Percentiles rank a stretch among this genome's conserved stretches.
Conservation (phyloP, 768 basidiomycete genomes). For the Termitomyces sp. region DNA sequence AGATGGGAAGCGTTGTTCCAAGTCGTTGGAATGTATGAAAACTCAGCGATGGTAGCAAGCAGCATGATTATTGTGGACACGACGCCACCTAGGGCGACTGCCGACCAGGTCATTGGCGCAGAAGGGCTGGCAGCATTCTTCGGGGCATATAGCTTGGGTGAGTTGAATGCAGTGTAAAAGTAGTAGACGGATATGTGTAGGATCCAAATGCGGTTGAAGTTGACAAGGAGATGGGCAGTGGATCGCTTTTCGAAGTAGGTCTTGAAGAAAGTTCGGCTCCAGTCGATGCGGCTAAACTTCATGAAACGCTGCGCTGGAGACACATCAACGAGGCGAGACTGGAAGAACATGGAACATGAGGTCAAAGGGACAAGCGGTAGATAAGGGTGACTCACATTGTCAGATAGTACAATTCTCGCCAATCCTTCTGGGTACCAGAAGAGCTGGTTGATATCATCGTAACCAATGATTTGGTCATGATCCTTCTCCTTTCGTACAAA, state of each 20-base stretch:
- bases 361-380: background rate
- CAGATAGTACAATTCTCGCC: slow-evolving; percentile 82
- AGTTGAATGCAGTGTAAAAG: slow-evolving; percentile 98
- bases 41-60: slow-evolving; percentile 87
- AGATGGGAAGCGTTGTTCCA: slow-evolving; percentile 99
- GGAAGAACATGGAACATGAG: slow-evolving; percentile 6
- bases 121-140: slow-evolving; percentile 60
- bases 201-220: slow-evolving; percentile 99
- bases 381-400: slow-evolving; percentile 56
- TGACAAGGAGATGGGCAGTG: slow-evolving; percentile 87
- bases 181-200: slow-evolving; percentile 90
- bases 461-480: slow-evolving; percentile 95
- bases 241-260: slow-evolving; percentile 98
- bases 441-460: slow-evolving; percentile 98
- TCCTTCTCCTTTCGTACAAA: slow-evolving; percentile 93
- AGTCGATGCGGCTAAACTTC: slow-evolving; percentile 88
- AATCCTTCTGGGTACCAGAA: slow-evolving; percentile 99
- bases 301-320: slow-evolving; percentile 90
- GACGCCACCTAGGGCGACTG: slow-evolving; percentile 91
- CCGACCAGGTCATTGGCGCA: slow-evolving; percentile 91
- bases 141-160: slow-evolving; percentile 85
- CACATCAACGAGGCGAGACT: slow-evolving; percentile 90
- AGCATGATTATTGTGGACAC: slow-evolving; percentile 95
- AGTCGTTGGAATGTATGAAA: slow-evolving; percentile 94
- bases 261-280: slow-evolving; percentile 97